These are phyloP conservation scores for Prototheca cutis DNA, from an alignment of 163 green algal species.

Conservation along the genomic window DNA sequence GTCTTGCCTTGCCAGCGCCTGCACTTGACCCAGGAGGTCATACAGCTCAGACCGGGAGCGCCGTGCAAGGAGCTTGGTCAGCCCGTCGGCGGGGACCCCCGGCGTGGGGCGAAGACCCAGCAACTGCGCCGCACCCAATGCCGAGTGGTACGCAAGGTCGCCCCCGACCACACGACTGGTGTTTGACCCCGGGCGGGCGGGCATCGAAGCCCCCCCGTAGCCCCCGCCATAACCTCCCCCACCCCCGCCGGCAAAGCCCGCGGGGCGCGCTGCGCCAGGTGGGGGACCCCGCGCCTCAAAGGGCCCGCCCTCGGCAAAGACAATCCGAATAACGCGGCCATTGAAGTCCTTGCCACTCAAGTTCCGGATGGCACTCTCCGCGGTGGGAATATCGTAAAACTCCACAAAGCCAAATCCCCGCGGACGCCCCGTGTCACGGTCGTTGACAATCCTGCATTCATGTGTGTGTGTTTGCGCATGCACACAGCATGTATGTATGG, in stretches of 20 bases:
- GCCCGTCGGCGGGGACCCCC: constrained; percentile 31
- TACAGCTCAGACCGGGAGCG: constrained; percentile 56
- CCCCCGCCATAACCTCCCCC: not conserved
- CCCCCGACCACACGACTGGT: constrained; percentile 15
- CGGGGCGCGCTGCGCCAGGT: no score
- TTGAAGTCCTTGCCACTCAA: constrained; percentile 69
- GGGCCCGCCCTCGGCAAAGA: constrained; percentile 69
- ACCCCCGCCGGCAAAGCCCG: not conserved
- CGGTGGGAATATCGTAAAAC: constrained; percentile 79
- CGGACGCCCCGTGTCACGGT: constrained; percentile 81
- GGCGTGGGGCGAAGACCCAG: constrained; percentile 18
- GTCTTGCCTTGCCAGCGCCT: constrained; percentile 7
- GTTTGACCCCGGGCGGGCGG: constrained; percentile 3
- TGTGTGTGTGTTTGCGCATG: not conserved
- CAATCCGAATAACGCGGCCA: constrained; percentile 70
- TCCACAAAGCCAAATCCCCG: constrained; percentile 95
- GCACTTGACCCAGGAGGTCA: constrained; percentile 59
- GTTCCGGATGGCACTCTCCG: constrained; percentile 77
- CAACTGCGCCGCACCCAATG: constrained; percentile 14
- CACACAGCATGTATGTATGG: no score
- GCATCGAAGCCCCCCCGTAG: constrained; percentile 5
- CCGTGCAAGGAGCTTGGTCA: constrained; percentile 47
- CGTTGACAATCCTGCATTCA: constrained; percentile 66
- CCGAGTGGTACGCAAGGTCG: constrained; percentile 19
- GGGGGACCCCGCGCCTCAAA: constrained; percentile 7